Evolutionary conservation across 495 filamentous ascomycete species (phyloP).

Genomic region (Talaromyces trachyspermus): DNA sequence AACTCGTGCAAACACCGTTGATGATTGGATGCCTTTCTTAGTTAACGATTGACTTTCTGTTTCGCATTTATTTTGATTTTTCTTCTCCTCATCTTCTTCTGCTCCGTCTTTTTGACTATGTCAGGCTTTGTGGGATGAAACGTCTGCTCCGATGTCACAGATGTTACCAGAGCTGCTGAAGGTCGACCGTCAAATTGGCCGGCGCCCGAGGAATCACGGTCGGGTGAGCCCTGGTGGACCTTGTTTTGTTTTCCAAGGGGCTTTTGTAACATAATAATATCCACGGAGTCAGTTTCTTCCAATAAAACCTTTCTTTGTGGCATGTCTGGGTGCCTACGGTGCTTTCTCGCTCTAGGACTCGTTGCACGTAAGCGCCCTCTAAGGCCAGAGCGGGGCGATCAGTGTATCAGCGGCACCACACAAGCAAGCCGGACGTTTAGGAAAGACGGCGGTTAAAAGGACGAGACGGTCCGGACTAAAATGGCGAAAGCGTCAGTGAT

Average conservation of each 20-base stretch:
- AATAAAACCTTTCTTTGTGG: conserved; percentile 6
- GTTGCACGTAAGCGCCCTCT: conserved; percentile 7
- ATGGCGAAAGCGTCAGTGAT: neutral
- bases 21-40: neutral
- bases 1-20: neutral
- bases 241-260: neutral
- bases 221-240: conserved; percentile 2
- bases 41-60: neutral
- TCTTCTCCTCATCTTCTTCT: neutral
- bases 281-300: conserved; percentile 2
- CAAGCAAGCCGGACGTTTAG: neutral
- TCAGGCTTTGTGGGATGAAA: neutral
- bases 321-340: conserved; percentile 3
- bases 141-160: neutral
- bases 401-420: conserved; percentile 4
- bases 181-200: too few relatives aligned
- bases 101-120: neutral
- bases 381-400: conserved; percentile 4
- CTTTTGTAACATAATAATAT: conserved; percentile 7
- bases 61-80: neutral
- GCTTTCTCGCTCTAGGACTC: conserved; percentile 2
- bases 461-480: neutral
- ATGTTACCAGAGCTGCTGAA: neutral
- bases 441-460: conserved; percentile 4
- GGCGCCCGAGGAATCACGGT: neutral